Base-by-base conservation (phyloP, 2,329 filamentous ascomycete species). In the Alternaria sp. region DNA sequence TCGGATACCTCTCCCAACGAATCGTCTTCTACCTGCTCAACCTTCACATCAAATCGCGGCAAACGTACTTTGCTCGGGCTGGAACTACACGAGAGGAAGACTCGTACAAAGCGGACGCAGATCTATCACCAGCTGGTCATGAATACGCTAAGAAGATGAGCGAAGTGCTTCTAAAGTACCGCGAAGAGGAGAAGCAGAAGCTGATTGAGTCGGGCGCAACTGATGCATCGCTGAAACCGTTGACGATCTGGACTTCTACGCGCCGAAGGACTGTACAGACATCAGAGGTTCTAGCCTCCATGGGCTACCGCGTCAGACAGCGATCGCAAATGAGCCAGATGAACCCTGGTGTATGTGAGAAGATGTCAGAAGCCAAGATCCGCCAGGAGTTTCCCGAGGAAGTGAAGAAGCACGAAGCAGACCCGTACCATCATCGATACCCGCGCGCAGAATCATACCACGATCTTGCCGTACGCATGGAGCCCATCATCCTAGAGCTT, bases 11-110 rank as follows among this genome's bases (percentile, higher is more conserved):
- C 30, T 97, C 94, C 1, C 94, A 99, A 79, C 90, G 96, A 64
- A 99, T 99, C 70, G 95, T 99, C 59, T 99, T 99, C 82, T 99
- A 98, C 80, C 88, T 99, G 50, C 92, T 97, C 76, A 99, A 99
- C 75, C 85, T 98, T 23, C 96, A 99, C 80, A 97, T 97, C 84
- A 98, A 99, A 80, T 92, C 92, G 53, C 89, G 95, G 60, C 93
- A 93, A 66, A 98, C 94, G 7, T 98, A 96, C 81, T 98, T 98
- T 79, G 94, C 90, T 51, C 88, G 95, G 67, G 88, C 95, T 55
- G 96, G 96, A 41, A 91, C 92, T 7, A 93, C 95, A 0, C 86
- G 88, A n/a, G 92, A 96, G 66, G 92, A 96, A 67, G 93, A 97
- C 71, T 94, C 91, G 10, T 98, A 96, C 86, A 97, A 96, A 78